These are phyloP conservation scores for Pulveroboletus ravenelii DNA, from an alignment of 768 basidiomycete genomes.

Conservation along the genomic window DNA sequence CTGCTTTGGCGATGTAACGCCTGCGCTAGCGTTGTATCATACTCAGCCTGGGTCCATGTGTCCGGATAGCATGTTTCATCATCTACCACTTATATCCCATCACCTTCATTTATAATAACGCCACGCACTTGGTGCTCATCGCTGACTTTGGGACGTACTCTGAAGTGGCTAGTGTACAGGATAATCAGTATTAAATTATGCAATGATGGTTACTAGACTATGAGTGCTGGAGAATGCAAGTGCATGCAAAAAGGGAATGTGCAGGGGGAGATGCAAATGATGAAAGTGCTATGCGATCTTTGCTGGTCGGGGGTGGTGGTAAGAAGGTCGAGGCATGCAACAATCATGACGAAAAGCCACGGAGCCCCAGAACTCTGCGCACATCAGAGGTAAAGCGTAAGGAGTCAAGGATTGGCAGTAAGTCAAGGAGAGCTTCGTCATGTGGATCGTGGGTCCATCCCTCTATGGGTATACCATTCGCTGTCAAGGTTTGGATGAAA, in stretches of 20 bases:
- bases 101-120: slow-evolving; percentile 27
- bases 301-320: slow-evolving; percentile 4
- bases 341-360: slow-evolving; percentile 42
- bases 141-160: slow-evolving; percentile 18
- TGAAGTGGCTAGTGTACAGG: slow-evolving; percentile 31
- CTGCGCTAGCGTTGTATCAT: slow-evolving; percentile 8
- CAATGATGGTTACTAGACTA: slow-evolving; percentile 28
- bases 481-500: slow-evolving; percentile 37
- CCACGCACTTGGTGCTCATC: slow-evolving; percentile 18
- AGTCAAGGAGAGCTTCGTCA: slow-evolving; percentile 94
- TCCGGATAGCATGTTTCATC: slow-evolving; percentile 18
- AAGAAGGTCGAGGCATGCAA: slow-evolving; percentile 4
- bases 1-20: slow-evolving; percentile 73
- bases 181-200: slow-evolving; percentile 39
- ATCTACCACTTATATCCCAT: slow-evolving; percentile 34
- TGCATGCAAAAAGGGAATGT: slow-evolving; percentile 26
- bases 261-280: slow-evolving; percentile 20
- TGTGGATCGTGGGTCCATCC: slow-evolving; percentile 98
- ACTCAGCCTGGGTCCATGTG: slow-evolving; percentile 2
- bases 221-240: slow-evolving; percentile 22
- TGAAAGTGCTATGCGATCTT: slow-evolving; percentile 21
- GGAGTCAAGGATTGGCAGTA: slow-evolving; percentile 93
- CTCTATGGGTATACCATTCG: slow-evolving; percentile 98
- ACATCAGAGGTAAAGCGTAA: slow-evolving; percentile 95
- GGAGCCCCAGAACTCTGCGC: slow-evolving; percentile 80